Conservation (phyloP, 2,329 filamentous ascomycete species). For the Neocucurbitaria cava region DNA sequence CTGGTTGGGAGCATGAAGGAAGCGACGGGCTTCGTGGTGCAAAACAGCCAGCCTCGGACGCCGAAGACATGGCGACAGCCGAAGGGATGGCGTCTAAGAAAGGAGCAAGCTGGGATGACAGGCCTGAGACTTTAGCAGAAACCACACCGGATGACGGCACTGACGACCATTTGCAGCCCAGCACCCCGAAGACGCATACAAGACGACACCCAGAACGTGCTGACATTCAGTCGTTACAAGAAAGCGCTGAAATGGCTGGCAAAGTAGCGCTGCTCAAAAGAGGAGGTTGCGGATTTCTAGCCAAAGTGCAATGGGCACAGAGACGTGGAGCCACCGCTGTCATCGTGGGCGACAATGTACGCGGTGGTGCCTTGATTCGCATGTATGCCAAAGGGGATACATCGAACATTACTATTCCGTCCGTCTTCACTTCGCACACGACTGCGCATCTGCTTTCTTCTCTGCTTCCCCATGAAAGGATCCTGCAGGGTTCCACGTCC, state of each 20-base stretch:
- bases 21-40: conserved; percentile 14
- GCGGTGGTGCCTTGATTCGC: conserved; percentile 86
- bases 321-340: conserved; percentile 85
- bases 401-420: conserved; percentile 91
- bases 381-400: conserved; percentile 99
- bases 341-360: conserved; percentile 92
- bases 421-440: conserved; percentile 92
- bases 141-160: conserved; percentile 72
- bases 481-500: neutral
- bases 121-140: neutral
- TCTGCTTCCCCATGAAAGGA: conserved; percentile 66
- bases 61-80: neutral
- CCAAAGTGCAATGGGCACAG: conserved; percentile 98
- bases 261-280: conserved; percentile 92
- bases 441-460: conserved; percentile 93
- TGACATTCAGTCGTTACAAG: conserved; percentile 90
- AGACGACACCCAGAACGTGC: conserved; percentile 64
- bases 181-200: conserved; percentile 29
- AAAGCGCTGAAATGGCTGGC: conserved; percentile 89
- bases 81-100: conserved; percentile 6
- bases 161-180: conserved; percentile 76
- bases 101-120: conserved; percentile 6
- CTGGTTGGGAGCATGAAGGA: conserved; percentile 80
- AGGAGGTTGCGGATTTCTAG: conserved; percentile 93
- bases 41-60: conserved; percentile 6